A percentile compares a stretch with the other conserved stretches of the same genome.
Conservation (phyloP, 2,329 filamentous ascomycete genomes). For the Cladosporium sp. region DNA sequence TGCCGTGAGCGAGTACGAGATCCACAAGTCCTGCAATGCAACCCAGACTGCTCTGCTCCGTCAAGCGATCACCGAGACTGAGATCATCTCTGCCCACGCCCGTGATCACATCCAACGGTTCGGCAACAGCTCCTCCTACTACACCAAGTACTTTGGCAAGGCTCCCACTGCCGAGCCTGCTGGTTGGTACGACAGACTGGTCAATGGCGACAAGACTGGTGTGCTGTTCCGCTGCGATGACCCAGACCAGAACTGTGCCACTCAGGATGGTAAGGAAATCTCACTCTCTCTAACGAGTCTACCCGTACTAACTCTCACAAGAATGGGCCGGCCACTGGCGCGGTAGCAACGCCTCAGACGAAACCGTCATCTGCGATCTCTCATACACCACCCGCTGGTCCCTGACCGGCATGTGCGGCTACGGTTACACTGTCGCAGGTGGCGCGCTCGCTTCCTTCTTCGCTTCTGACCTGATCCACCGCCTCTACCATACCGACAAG, state of each 20-base stretch:
- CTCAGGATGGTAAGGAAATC: conserved; percentile 16
- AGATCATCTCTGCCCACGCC: conserved; percentile 57
- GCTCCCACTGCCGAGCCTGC: conserved; percentile 54
- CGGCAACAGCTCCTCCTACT: conserved; percentile 56
- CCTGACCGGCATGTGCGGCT: conserved; percentile 57
- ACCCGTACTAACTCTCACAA: conserved; percentile 27
- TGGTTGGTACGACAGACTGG: conserved; percentile 60
- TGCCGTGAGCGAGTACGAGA: conserved; percentile 41
- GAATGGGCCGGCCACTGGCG: conserved; percentile 67
- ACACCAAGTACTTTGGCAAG: conserved; percentile 64
- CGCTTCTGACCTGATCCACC: conserved; percentile 64
- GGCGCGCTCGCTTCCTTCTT: conserved; percentile 59
- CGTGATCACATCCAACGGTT: conserved; percentile 57
- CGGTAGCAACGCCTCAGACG: conserved; percentile 53
- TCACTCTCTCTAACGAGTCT: neutral
- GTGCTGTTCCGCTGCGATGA: conserved; percentile 66
- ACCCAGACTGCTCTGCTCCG: conserved; percentile 56
- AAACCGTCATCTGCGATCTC: conserved; percentile 49
- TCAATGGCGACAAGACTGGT: conserved; percentile 53
- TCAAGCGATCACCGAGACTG: conserved; percentile 55
- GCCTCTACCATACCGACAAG: conserved; percentile 58
- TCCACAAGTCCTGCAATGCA: conserved; percentile 63
- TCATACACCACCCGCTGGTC: conserved; percentile 57
- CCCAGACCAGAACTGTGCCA: conserved; percentile 58
- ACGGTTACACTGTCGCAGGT: conserved; percentile 59